Base-by-base conservation (phyloP, 192 early-diverging fungal genomes). In the Oehlia diaphana region DNA sequence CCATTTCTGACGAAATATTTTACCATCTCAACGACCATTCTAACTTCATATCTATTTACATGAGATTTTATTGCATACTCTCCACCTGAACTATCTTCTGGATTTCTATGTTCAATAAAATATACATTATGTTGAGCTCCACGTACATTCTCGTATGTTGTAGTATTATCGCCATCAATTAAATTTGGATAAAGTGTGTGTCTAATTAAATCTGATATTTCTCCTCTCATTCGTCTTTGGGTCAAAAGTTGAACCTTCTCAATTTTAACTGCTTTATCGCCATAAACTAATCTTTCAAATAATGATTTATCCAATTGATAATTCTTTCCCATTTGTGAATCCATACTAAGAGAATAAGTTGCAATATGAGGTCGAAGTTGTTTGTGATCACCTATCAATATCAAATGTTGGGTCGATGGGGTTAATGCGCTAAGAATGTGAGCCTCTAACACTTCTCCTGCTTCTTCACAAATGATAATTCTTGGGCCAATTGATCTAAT, bases 391-490 rank as follows among this genome's bases (percentile, higher is more conserved):
- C 89, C 89, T 49, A 90, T 90, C 9, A 90, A 74, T 65, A 90
- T 87, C 16, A 90, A 35, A 70, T 90, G 89, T 49, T 90, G 87
- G 0, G 88, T 83, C 5, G 85, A 84, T 0, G 71, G 37, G 0
- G 84, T 84, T 3, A 90, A 83, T 1, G 87, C 78, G 1, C 85
- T 79, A 9, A 90, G 61, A 66, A 90, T 88, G 62, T 90, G 89
- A 0, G 89, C 85, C 73, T 90, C 89, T 3, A 90, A 68, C 21
- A 90, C 86, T 77, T 90, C 89, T 14, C 87, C 89, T 0, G 89
- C 89, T 77, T 90, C 89, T 80, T 90, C 89, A 23, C 87, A 88
- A 50, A 90, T 85, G 63, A 90, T 87, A 33, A 90, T 81, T 19
- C 77, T 81, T 6, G 89, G 89, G 5, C 81, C 79, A 44, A 90